These are phyloP conservation scores for Glycyrrhiza uralensis DNA, from an alignment of 306 rosid species.

Conservation along the genomic window DNA sequence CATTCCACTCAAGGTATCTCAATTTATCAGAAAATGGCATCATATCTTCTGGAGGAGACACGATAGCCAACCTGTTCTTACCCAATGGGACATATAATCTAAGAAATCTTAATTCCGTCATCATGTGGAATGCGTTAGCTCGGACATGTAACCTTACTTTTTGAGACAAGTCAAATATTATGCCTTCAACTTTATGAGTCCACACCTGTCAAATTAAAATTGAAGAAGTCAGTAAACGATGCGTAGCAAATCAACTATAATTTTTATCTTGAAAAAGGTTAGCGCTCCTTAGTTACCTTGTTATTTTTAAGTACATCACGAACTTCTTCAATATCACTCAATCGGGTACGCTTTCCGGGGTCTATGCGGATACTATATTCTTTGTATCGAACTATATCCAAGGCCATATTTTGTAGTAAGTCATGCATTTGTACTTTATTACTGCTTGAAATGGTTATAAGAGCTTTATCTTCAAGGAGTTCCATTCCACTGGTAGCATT, in stretches of 20 bases:
- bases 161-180: background rate
- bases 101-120: background rate
- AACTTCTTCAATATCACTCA: slow-evolving; percentile 3
- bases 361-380: background rate
- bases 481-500: background rate
- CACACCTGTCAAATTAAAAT: slow-evolving; percentile 23
- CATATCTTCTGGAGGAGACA: background rate
- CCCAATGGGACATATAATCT: background rate
- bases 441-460: background rate
- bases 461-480: slow-evolving; percentile 16
- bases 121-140: background rate
- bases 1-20: slow-evolving; percentile 4
- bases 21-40: background rate
- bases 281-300: background rate
- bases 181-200: background rate
- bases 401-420: slow-evolving; percentile 27
- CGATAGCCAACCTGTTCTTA: background rate
- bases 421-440: slow-evolving; percentile 31
- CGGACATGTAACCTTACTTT: background rate
- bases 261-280: background rate
- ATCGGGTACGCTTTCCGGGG: background rate
- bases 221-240: background rate
- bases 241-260: background rate
- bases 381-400: slow-evolving; percentile 9
- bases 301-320: background rate